A percentile compares a stretch with the other conserved stretches of the same genome.
Evolutionary conservation across 164 flowering plant species (phyloP).

Genomic region (Aristolochia contorta): DNA sequence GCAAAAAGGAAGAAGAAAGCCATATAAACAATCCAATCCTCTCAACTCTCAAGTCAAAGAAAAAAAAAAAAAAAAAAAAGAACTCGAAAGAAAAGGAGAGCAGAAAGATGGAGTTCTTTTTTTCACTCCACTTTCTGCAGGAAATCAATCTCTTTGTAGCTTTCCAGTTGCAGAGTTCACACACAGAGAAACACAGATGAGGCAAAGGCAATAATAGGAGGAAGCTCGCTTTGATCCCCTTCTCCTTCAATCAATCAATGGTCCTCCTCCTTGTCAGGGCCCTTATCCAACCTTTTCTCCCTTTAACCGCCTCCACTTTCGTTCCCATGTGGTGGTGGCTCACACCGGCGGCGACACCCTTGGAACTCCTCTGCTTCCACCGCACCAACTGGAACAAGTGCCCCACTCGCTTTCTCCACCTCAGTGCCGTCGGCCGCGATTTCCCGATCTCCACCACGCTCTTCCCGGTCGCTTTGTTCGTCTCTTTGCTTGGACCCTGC

Average conservation of each 20-base stretch:
- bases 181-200: slow-evolving; percentile 6
- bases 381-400: slow-evolving; percentile 61
- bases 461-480: slow-evolving; percentile 23
- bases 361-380: slow-evolving; percentile 52
- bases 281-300: slow-evolving; percentile 65
- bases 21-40: neutral
- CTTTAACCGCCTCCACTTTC: slow-evolving; percentile 52
- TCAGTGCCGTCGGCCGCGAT: slow-evolving; percentile 27
- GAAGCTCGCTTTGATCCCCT: slow-evolving; percentile 10
- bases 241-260: slow-evolving; percentile 37
- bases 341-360: slow-evolving; percentile 19
- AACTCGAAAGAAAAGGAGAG: neutral
- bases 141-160: slow-evolving; percentile 8
- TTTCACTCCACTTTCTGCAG: slow-evolving; percentile 5
- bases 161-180: slow-evolving; percentile 15
- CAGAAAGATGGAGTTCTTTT: slow-evolving; percentile 2
- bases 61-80: neutral
- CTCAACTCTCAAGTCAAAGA: neutral
- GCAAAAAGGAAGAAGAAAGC: neutral
- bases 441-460: slow-evolving; percentile 51
- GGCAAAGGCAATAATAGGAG: slow-evolving; percentile 4
- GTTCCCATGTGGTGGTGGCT: slow-evolving; percentile 42
- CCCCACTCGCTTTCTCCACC: slow-evolving; percentile 82
- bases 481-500: slow-evolving; percentile 18
- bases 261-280: slow-evolving; percentile 54